These are phyloP conservation scores for Auricularia heimuer DNA, from an alignment of 768 basidiomycete genomes.

Conservation along the genomic window DNA sequence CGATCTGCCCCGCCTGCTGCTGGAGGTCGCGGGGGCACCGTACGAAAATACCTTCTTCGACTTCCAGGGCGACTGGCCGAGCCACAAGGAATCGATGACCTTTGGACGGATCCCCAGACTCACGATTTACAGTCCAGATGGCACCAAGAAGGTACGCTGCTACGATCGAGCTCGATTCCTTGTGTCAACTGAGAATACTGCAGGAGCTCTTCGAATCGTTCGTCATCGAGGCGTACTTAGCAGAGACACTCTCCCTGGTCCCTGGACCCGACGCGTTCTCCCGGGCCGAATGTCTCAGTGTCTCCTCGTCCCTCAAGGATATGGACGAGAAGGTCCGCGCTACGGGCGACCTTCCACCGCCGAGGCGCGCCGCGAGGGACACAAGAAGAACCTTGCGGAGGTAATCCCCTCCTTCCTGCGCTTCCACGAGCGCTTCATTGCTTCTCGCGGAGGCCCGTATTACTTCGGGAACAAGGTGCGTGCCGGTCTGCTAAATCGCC, in stretches of 20 bases:
- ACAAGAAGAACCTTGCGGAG: background rate
- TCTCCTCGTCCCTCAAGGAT: background rate
- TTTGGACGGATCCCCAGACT: background rate
- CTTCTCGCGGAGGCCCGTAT: background rate
- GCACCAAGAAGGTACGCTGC: background rate
- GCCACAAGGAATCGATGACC: background rate
- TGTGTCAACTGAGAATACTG: background rate
- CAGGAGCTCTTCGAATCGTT: background rate
- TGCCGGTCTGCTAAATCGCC: background rate
- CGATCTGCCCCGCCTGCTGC: background rate
- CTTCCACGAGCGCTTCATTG: background rate
- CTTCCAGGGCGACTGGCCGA: background rate
- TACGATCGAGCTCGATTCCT: background rate
- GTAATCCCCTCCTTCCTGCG: background rate
- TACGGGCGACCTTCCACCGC: background rate
- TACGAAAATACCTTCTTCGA: background rate
- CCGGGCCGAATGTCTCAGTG: background rate
- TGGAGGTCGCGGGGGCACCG: background rate
- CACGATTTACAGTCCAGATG: background rate
- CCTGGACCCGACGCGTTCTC: background rate
- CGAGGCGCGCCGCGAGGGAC: background rate
- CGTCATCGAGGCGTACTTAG: background rate
- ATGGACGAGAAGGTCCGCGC: background rate
- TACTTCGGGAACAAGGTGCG: background rate
- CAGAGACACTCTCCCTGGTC: background rate